Base-by-base conservation (phyloP, 169 alveolate genomes). In the Plasmodium blacklocki region DNA sequence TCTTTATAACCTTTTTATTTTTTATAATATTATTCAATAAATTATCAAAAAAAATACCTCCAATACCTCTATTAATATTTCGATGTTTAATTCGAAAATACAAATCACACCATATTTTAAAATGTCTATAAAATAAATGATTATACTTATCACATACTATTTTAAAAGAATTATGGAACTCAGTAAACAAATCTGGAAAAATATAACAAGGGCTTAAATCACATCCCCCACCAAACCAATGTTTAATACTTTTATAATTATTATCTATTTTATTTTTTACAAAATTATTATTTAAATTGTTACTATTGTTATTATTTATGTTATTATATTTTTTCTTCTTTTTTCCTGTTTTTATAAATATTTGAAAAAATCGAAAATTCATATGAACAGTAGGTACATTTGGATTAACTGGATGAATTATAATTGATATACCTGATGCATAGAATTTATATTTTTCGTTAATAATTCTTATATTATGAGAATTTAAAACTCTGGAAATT, bases 181-280 rank as follows among this genome's bases (percentile, higher is more conserved):
- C 75, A 52, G 73, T 92, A 63, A 95, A 93, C 92, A 96, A 97
- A 56, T 93, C 97, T 67, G 83, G 93, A 74, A 93, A 94, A 29
- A 96, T 86, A 74, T 95, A 97, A 15, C 94, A 89, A 11, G 98
- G 98, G 45, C 98, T 95, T 58, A 97, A 92, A 74, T 97, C 98
- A 39, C 96, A 76, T 32, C 98, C 98, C 0, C 98, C 98, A 15
- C 98, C 98, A 74, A 96, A 97, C 98, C 98, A 97, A 92, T 95
- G 95, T 59, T 91, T 96, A 23, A 91, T 64, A 18, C 93, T 68
- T 39, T 83, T 78, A 58, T 76, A 66, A 29, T 75, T 74, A 7
- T 15, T 78, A n/a, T 32, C 88, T 29, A 75, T 74, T 58, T 59
- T 47, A 58, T 52, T 71, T 23, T 66, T 78, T 18, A 23, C 50